These are phyloP conservation scores for Parafenestella ontariensis DNA, from an alignment of 2,329 filamentous ascomycete genomes.

Conservation along the genomic window DNA sequence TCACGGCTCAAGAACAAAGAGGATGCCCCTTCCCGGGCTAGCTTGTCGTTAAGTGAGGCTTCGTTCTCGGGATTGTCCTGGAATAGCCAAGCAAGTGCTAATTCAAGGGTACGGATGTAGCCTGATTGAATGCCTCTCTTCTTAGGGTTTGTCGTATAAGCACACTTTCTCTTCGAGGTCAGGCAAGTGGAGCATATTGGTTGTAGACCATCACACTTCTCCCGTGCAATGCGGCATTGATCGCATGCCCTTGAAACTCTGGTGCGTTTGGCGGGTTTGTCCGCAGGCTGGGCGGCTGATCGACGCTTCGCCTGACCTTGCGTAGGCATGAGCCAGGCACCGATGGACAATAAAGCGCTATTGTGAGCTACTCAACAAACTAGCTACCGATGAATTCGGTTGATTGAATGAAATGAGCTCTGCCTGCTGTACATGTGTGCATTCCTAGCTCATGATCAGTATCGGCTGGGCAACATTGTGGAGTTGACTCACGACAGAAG, in stretches of 20 bases:
- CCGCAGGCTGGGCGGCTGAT: constrained; percentile 22
- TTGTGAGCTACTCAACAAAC: background rate
- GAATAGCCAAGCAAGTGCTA: constrained; percentile 72
- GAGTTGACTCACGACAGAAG: background rate
- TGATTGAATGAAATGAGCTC: background rate
- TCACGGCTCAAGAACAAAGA: constrained; percentile 62
- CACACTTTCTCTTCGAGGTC: constrained; percentile 68
- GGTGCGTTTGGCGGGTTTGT: constrained; percentile 58
- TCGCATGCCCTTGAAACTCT: constrained; percentile 74
- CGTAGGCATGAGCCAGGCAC: constrained; percentile 30
- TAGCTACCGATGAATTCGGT: background rate
- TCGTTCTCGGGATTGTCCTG: constrained; percentile 67
- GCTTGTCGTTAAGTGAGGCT: constrained; percentile 61
- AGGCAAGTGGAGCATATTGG: constrained; percentile 73
- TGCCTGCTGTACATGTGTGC: background rate
- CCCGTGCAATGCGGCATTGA: constrained; percentile 70
- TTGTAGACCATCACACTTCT: constrained; percentile 75
- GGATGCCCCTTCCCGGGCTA: constrained; percentile 58
- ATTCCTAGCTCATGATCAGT: background rate
- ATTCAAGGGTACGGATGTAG: constrained; percentile 76
- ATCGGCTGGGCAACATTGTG: background rate
- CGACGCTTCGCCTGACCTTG: constrained; percentile 36
- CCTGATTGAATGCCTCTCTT: constrained; percentile 82
- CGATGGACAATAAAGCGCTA: background rate
- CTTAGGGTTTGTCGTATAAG: constrained; percentile 75